Evolutionary conservation across 352 stramenopile genomes (phyloP).

Genomic region (Pythium insidiosum): DNA sequence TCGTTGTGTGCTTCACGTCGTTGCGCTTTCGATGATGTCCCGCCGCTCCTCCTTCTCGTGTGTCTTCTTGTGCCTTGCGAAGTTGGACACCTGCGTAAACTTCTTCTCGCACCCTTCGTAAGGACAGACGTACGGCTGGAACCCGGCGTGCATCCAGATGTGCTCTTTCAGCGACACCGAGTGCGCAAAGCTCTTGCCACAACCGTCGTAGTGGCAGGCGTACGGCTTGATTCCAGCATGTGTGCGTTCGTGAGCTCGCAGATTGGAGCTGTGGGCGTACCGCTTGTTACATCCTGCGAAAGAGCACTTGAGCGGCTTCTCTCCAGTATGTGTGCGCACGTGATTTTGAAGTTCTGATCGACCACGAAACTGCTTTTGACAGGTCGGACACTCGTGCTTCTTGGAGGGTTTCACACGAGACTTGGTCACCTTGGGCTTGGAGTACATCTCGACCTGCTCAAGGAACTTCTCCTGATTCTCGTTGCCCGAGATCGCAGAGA

Average conservation of each 20-base stretch:
- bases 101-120: conserved; percentile 86
- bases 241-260: conserved; percentile 88
- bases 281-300: conserved; percentile 82
- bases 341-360: conserved; percentile 84
- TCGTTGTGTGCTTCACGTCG: too few relatives aligned
- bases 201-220: conserved; percentile 86
- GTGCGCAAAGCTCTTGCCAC: conserved; percentile 86
- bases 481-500: conserved; percentile 57
- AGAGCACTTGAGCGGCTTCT: conserved; percentile 87
- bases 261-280: conserved; percentile 87
- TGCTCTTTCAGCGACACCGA: conserved; percentile 89
- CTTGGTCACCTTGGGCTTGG: conserved; percentile 82
- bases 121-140: conserved; percentile 89
- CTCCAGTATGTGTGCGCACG: conserved; percentile 85
- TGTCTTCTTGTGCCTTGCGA: conserved; percentile 83
- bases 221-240: conserved; percentile 88
- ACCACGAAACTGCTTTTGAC: conserved; percentile 77
- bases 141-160: conserved; percentile 87
- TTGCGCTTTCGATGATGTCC: too few relatives aligned
- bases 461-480: conserved; percentile 83
- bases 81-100: conserved; percentile 87
- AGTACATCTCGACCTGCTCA: conserved; percentile 86
- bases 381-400: conserved; percentile 82
- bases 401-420: conserved; percentile 81
- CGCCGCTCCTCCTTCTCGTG: conserved; percentile 71